Evolutionary conservation across 2,329 filamentous ascomycete species (phyloP), one percentile per base, ranked within the genome.

Genomic region (Aureobasidium sp.): DNA sequence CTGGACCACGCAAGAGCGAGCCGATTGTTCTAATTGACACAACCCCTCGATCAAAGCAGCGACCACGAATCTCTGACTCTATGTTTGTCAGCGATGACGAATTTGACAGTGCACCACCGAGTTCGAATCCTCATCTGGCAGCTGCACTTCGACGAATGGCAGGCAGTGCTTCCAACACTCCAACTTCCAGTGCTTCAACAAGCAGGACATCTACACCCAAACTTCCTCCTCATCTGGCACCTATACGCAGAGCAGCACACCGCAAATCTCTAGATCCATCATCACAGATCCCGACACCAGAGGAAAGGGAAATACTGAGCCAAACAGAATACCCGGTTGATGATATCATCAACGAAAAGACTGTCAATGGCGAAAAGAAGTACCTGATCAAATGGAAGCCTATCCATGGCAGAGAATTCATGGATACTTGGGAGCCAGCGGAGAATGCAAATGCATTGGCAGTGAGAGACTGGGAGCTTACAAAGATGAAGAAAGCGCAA

Each of bases 351-450:
- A 42, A 39, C 11, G 54, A 58, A 21, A 58, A 30, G 13, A 5
- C 4, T 3, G 7, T 37, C 13, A n/a, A 27, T 2, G 54, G 54
- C 2, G 30, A 36, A 3, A 42, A 32, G 27, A 47, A 48, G n/a
- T 58, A 58, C 13, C 30, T 47, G 30, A 58, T 58, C 21, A 45
- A 58, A 21, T 58, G 54, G 54, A 5, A 58, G n/a, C 54, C 54
- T n/a, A 58, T 58, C 27, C 25, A 47, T 13, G 54, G 54, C 4
- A 27, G 54, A 29, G 7, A 9, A 21, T 58, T 58, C 11, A 11
- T 36, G 11, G 30, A 58, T 30, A 58, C 54, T 3, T 58, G 54
- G 54, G 54, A 58, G 32, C 54, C 54, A 16, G 42, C 27, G 5
- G 54, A 47, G 13, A 37, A 58, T 29, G 54, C 54, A 2, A 58